Evolutionary conservation across 805 yeast genomes (phyloP).

Genomic region (Priceomyces haplophilus): DNA sequence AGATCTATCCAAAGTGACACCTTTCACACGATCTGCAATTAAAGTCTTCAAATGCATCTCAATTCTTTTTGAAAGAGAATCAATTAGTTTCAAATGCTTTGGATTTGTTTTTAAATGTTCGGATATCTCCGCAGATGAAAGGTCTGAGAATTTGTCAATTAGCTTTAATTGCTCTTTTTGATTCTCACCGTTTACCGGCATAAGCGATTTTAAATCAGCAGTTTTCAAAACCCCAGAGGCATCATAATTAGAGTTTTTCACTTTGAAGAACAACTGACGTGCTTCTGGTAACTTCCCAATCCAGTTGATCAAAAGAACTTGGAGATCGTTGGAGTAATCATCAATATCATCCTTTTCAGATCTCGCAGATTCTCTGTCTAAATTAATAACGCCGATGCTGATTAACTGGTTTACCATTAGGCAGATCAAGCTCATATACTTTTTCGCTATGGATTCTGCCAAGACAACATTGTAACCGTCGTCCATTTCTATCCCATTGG

Average conservation of each 20-base stretch:
- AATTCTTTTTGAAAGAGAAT: slow-evolving; percentile 13
- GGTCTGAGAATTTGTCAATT: slow-evolving; percentile 10
- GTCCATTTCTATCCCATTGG: slow-evolving; percentile 29
- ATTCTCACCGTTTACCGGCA: background rate
- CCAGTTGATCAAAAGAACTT: slow-evolving; percentile 61
- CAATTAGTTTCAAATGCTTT: slow-evolving; percentile 11
- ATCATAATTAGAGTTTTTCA: slow-evolving; percentile 17
- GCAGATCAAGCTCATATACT: slow-evolving; percentile 54
- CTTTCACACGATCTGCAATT: slow-evolving; percentile 1
- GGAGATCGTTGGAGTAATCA: slow-evolving; percentile 59
- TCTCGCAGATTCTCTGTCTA: slow-evolving; percentile 26
- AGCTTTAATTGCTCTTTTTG: slow-evolving; percentile 11
- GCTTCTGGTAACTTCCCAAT: slow-evolving; percentile 63
- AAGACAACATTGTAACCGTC: slow-evolving; percentile 27
- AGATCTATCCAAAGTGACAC: background rate
- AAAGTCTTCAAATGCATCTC: slow-evolving; percentile 13
- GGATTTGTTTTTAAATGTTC: slow-evolving; percentile 15
- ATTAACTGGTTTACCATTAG: slow-evolving; percentile 57
- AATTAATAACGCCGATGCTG: slow-evolving; percentile 40
- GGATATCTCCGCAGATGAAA: slow-evolving; percentile 17
- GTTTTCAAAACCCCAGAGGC: background rate
- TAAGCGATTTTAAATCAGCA: background rate
- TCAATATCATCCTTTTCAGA: slow-evolving; percentile 29
- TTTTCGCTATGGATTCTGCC: slow-evolving; percentile 35
- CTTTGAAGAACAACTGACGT: slow-evolving; percentile 49